These are phyloP conservation scores for Globisporangium recalcitrans DNA, from an alignment of 352 stramenopile genomes.

Conservation along the genomic window DNA sequence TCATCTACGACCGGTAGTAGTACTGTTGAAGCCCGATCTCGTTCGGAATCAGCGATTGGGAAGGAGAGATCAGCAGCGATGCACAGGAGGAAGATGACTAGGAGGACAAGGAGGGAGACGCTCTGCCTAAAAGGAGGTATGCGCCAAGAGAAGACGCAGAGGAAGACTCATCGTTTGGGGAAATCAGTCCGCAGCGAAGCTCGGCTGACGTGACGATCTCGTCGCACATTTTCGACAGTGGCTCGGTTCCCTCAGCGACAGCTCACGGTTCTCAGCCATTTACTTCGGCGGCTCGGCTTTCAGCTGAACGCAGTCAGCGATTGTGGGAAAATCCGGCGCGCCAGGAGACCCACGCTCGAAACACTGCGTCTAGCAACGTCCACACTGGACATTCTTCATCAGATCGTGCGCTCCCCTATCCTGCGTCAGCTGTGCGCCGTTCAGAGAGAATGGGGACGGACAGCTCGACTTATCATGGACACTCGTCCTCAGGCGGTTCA, in stretches of 20 bases:
- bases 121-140: background rate
- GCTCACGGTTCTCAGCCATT: background rate
- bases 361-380: background rate
- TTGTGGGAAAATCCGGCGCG: conserved; percentile 23
- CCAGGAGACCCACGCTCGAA: background rate
- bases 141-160: conserved; percentile 12
- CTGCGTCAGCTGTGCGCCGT: background rate
- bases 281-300: conserved; percentile 8
- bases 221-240: conserved; percentile 12
- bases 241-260: background rate
- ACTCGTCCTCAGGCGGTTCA: background rate
- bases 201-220: conserved; percentile 11
- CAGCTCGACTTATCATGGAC: conserved; percentile 1
- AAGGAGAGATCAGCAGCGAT: conserved; percentile 14
- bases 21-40: background rate
- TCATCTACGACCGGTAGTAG: background rate
- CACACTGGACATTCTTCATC: background rate
- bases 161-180: background rate
- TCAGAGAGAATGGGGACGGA: background rate
- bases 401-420: background rate
- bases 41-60: conserved; percentile 1
- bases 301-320: conserved; percentile 17
- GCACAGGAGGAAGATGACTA: conserved; percentile 17
- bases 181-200: conserved; percentile 4
- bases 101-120: background rate